phyloP scores from a whole-genome alignment of 176 grass and related monocot genomes.

The Juncus effusus region DNA sequence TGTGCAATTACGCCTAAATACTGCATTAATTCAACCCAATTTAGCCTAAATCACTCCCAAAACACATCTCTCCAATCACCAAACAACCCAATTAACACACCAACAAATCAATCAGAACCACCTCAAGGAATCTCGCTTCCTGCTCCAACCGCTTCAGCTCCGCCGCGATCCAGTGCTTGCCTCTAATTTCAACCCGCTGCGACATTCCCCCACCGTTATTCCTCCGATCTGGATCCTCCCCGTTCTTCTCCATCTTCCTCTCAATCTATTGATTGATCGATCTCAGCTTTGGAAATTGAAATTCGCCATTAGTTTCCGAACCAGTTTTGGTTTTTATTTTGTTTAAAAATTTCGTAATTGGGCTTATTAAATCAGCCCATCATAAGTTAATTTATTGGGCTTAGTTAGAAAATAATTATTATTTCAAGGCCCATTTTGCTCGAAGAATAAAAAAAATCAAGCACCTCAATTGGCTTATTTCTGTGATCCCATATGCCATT shows the following conservation, averaged over 20 bases:
- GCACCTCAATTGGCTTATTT: no score
- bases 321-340: no score
- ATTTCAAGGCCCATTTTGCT: no score
- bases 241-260: conserved; percentile 5
- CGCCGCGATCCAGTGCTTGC: conserved; percentile 14
- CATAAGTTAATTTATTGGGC: no score
- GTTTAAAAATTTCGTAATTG: no score
- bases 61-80: not conserved
- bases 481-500: no score
- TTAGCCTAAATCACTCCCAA: not conserved
- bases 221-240: not conserved
- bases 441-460: no score
- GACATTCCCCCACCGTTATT: not conserved
- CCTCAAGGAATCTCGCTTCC: conserved; percentile 20
- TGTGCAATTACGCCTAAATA: not conserved
- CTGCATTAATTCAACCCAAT: not conserved
- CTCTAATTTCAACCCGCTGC: conserved; percentile 12
- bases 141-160: conserved; percentile 17
- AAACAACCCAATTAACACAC: not conserved
- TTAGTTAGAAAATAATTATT: no score
- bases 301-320: no score
- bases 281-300: no score
- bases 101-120: not conserved
- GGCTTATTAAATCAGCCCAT: no score
- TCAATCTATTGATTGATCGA: not conserved